Percentiles rank a stretch among this genome's conserved stretches.
Evolutionary conservation across 345 rosid genomes (phyloP).

Genomic region (Eucalyptus regnans): DNA sequence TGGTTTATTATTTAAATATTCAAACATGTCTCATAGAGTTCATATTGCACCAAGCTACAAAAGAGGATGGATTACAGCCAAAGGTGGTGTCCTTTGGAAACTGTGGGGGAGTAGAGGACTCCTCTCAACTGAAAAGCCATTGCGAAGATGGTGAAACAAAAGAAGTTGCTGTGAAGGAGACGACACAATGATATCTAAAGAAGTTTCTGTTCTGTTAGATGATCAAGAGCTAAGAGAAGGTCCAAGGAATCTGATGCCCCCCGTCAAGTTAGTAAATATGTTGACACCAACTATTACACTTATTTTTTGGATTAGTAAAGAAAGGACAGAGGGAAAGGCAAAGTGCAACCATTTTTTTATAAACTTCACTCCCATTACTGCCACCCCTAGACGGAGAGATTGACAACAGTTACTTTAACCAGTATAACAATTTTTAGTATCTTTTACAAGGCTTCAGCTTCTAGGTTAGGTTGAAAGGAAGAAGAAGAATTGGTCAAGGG

Average conservation of each 20-base stretch:
- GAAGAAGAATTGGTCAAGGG: background rate
- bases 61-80: background rate
- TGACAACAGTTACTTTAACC: background rate
- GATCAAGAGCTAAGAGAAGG: background rate
- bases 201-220: background rate
- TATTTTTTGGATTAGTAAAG: background rate
- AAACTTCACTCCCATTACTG: background rate
- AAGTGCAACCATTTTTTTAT: background rate
- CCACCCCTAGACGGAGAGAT: background rate
- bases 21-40: background rate
- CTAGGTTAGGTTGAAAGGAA: background rate
- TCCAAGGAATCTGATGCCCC: background rate
- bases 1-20: too few relatives aligned
- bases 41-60: background rate
- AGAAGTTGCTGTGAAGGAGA: background rate
- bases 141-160: background rate
- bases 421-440: background rate
- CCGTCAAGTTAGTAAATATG: background rate
- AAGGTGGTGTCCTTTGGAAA: background rate
- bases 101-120: background rate
- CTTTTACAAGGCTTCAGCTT: background rate
- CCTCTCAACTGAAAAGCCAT: background rate
- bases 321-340: background rate
- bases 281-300: background rate
- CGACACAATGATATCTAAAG: background rate